Evolutionary conservation across 352 stramenopile genomes (phyloP).

Genomic region (Halophytophthora batemanensis): DNA sequence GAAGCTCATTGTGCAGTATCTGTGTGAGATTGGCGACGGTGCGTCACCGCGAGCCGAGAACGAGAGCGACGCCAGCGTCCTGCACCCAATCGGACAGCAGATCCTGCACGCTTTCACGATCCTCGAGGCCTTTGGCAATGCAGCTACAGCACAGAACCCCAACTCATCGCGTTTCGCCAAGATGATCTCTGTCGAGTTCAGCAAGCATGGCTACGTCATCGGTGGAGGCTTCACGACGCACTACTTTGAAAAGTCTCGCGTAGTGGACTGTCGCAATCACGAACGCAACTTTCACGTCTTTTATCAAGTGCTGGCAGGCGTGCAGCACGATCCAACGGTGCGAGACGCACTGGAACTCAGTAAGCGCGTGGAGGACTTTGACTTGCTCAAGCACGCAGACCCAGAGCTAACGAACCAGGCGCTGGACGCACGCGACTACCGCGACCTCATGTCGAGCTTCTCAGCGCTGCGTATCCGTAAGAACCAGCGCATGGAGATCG

Average conservation of each 20-base stretch:
- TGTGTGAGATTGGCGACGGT: conserved; percentile 77
- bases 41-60: conserved; percentile 28
- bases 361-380: conserved; percentile 50
- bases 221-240: conserved; percentile 79
- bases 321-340: conserved; percentile 67
- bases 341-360: conserved; percentile 70
- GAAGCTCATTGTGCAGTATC: conserved; percentile 80
- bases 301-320: conserved; percentile 86
- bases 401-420: conserved; percentile 38
- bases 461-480: conserved; percentile 76
- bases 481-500: conserved; percentile 78
- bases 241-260: conserved; percentile 81
- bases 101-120: conserved; percentile 79
- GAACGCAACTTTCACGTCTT: conserved; percentile 95
- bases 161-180: conserved; percentile 82
- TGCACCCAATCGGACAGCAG: conserved; percentile 78
- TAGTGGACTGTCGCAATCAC: conserved; percentile 65
- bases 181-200: conserved; percentile 85
- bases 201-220: conserved; percentile 70
- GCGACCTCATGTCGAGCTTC: conserved; percentile 79
- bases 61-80: conserved; percentile 43
- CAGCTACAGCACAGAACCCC: conserved; percentile 46
- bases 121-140: conserved; percentile 78
- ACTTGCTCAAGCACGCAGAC: conserved; percentile 49
- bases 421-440: conserved; percentile 69